phyloP scores from a whole-genome alignment of 805 yeast genomes.

The Wickerhamomyces mucosus region DNA sequence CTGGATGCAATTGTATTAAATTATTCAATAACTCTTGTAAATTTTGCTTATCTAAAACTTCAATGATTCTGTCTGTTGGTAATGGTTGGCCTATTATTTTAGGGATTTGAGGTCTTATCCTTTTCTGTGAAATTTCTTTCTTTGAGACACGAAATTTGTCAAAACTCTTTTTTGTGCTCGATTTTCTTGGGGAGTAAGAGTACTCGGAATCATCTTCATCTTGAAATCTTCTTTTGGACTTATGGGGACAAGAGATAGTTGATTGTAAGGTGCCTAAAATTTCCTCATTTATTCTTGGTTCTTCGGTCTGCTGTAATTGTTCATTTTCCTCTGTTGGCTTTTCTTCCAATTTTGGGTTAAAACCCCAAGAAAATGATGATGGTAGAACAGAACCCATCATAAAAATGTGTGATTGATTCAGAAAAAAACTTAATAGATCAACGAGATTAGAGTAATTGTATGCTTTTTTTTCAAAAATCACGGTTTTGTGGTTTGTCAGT shows the following conservation, averaged over 20 bases:
- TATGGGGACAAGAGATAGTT: slow-evolving; percentile 4
- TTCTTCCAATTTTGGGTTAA: slow-evolving; percentile 21
- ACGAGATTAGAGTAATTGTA: too few relatives aligned
- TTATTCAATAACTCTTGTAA: slow-evolving; percentile 42
- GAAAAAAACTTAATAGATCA: too few relatives aligned
- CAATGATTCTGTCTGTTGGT: slow-evolving; percentile 56
- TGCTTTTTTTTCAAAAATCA: too few relatives aligned
- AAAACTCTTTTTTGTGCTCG: slow-evolving; percentile 3
- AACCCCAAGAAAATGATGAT: slow-evolving; percentile 17
- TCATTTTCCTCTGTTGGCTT: slow-evolving; percentile 6
- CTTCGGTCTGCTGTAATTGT: slow-evolving; percentile 1
- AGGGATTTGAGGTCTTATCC: slow-evolving; percentile 11
- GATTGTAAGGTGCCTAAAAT: neutral
- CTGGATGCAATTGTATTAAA: slow-evolving; percentile 54
- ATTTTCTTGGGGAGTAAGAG: slow-evolving; percentile 2
- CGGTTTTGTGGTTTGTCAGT: too few relatives aligned
- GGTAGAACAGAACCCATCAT: neutral
- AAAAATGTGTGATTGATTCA: too few relatives aligned
- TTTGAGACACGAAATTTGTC: slow-evolving; percentile 9
- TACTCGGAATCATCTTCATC: slow-evolving; percentile 8
- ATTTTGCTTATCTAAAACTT: slow-evolving; percentile 50
- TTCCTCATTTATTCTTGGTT: neutral
- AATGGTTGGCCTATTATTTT: slow-evolving; percentile 45
- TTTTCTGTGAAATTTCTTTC: slow-evolving; percentile 17
- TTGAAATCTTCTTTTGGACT: slow-evolving; percentile 9